A percentile compares a stretch with the other conserved stretches of the same genome.
phyloP scores from a whole-genome alignment of 371 early-diverging fungal species.

The Rhizopus delemar region DNA sequence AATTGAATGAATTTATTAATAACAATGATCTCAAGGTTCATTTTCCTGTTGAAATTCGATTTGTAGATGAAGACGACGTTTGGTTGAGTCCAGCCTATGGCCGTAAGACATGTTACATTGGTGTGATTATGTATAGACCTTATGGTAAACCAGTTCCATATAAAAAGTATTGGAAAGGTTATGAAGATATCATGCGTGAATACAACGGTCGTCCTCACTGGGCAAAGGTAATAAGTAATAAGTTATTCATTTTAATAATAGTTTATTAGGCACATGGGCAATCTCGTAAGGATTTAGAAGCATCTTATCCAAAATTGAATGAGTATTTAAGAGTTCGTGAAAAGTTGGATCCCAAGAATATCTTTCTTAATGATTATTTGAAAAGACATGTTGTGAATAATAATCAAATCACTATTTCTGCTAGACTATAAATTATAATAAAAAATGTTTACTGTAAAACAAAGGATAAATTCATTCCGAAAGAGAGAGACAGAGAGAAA shows the following conservation, averaged over 20 bases:
- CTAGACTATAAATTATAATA: neutral
- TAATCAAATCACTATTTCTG: neutral
- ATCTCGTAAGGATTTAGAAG: constrained; percentile 50
- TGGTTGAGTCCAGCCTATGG: constrained; percentile 80
- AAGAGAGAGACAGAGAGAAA: no score
- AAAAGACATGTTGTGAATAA: constrained; percentile 58
- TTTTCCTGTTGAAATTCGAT: constrained; percentile 81
- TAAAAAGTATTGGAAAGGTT: constrained; percentile 75
- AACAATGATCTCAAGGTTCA: constrained; percentile 63
- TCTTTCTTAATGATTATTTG: constrained; percentile 78
- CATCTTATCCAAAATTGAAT: constrained; percentile 67
- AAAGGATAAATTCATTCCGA: neutral
- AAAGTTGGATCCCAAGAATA: constrained; percentile 68
- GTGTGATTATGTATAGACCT: constrained; percentile 85
- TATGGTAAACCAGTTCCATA: constrained; percentile 72
- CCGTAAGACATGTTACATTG: constrained; percentile 77
- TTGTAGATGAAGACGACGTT: constrained; percentile 74
- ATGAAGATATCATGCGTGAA: constrained; percentile 76
- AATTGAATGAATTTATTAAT: constrained; percentile 62
- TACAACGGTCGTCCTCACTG: constrained; percentile 82
- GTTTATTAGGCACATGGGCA: constrained; percentile 61
- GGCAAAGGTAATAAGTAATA: constrained; percentile 63
- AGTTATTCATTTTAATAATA: neutral
- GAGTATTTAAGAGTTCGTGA: constrained; percentile 63
- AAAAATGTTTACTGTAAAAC: neutral